Conservation (phyloP, 495 filamentous ascomycete genomes). For the Hyaloscypha hepaticicola region DNA sequence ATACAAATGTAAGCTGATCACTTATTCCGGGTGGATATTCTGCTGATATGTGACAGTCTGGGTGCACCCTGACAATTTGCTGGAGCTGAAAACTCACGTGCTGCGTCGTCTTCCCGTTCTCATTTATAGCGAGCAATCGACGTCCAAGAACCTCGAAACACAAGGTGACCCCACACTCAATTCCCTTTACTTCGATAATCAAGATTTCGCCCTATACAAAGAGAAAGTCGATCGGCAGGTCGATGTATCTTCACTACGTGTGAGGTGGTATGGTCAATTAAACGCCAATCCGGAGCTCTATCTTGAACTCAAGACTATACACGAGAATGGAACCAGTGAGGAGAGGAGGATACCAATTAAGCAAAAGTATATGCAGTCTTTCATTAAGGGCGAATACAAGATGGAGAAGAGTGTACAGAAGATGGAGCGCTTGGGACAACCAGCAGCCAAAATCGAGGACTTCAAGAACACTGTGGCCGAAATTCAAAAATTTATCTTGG, state of each 20-base stretch:
- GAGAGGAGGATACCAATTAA: constrained; percentile 84
- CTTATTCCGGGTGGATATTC: not conserved
- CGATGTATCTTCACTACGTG: constrained; percentile 77
- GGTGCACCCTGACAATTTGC: constrained; percentile 90
- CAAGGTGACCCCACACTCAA: constrained; percentile 88
- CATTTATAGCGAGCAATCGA: constrained; percentile 83
- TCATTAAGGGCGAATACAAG: constrained; percentile 82
- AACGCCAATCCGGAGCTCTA: constrained; percentile 72
- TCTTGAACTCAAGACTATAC: constrained; percentile 85
- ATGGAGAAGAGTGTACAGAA: constrained; percentile 89
- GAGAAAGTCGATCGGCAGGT: constrained; percentile 76
- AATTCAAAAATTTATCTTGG: constrained; percentile 77
- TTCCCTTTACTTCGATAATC: constrained; percentile 92
- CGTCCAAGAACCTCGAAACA: constrained; percentile 68
- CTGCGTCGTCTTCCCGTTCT: constrained; percentile 85
- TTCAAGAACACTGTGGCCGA: constrained; percentile 72
- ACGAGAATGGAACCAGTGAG: constrained; percentile 68
- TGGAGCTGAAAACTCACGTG: constrained; percentile 95
- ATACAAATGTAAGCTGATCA: constrained; percentile 66
- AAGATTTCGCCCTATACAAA: constrained; percentile 79
- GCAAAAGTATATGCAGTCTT: constrained; percentile 88
- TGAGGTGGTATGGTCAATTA: constrained; percentile 91
- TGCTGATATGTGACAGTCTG: constrained; percentile 58
- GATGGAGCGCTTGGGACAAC: constrained; percentile 65
- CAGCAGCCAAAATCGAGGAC: constrained; percentile 59